Evolutionary conservation across 768 basidiomycete genomes (phyloP).

Genomic region (Lactarius sp.): DNA sequence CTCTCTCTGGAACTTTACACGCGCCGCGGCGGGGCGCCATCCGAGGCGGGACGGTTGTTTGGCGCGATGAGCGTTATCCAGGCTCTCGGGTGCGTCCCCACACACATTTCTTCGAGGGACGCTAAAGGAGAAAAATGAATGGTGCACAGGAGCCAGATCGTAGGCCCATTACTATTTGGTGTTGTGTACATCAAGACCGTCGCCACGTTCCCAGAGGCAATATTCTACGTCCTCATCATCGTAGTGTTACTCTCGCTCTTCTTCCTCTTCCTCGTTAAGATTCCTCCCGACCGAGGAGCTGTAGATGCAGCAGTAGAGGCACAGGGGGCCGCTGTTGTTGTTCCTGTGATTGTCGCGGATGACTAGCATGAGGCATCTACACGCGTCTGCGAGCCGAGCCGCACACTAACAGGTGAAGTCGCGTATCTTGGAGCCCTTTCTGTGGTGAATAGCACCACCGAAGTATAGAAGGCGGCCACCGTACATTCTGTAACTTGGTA

Average conservation of each 20-base stretch:
- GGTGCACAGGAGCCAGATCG: conserved; percentile 46
- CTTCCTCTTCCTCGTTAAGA: conserved; percentile 45
- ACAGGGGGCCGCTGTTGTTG: not conserved
- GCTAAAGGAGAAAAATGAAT: not conserved
- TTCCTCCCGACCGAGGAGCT: conserved; percentile 27
- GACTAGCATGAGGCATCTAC: not conserved
- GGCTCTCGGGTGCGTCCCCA: conserved; percentile 48
- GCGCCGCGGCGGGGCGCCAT: conserved; percentile 39
- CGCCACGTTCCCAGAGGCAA: conserved; percentile 57
- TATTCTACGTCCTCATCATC: conserved; percentile 55
- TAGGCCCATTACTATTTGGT: conserved; percentile 72
- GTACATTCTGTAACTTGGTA: too few species aligned
- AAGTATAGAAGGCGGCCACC: not conserved
- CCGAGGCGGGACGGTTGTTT: conserved; percentile 70
- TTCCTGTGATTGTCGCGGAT: not conserved
- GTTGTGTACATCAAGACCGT: conserved; percentile 68
- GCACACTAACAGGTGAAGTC: not conserved
- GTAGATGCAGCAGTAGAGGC: not conserved
- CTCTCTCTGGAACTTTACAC: conserved; percentile 65
- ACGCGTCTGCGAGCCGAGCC: not conserved
- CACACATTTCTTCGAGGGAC: not conserved
- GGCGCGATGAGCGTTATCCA: conserved; percentile 75
- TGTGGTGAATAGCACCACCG: too few species aligned
- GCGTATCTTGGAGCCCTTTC: not conserved
- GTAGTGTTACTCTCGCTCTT: conserved; percentile 40